A percentile compares a stretch with the other conserved stretches of the same genome.
Conservation (phyloP, 495 filamentous ascomycete species). For the Evernia prunastri region DNA sequence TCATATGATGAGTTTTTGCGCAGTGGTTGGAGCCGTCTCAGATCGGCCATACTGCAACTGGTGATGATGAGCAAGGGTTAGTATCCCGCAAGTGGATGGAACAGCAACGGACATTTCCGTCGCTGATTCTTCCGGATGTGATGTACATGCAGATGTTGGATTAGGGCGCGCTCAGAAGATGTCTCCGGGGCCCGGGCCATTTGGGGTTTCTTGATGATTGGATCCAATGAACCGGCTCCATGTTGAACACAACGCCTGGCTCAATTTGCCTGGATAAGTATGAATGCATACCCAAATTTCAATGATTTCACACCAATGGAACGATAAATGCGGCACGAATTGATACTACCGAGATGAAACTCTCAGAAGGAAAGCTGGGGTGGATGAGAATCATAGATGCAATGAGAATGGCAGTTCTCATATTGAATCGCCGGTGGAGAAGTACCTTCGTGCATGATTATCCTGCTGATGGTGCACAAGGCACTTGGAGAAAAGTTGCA, state of each 20-base stretch:
- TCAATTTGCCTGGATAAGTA: not conserved
- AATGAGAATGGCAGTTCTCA: too few relatives aligned
- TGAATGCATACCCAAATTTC: too few relatives aligned
- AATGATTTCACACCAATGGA: too few relatives aligned
- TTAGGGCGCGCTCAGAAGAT: not conserved
- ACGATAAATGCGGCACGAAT: too few relatives aligned
- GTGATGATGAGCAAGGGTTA: not conserved
- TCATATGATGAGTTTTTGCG: not conserved
- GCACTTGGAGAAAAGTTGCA: too few relatives aligned
- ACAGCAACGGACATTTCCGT: not conserved
- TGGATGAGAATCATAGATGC: too few relatives aligned
- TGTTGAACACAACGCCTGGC: not conserved
- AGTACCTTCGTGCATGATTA: too few relatives aligned
- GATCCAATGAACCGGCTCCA: not conserved
- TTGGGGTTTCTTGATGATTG: not conserved
- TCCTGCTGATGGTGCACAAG: too few relatives aligned
- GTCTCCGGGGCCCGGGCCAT: not conserved
- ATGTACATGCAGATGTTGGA: not conserved
- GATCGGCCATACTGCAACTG: not conserved
- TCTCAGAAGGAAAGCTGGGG: too few relatives aligned
- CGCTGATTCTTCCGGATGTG: not conserved
- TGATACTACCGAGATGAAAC: too few relatives aligned
- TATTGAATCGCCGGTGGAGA: too few relatives aligned
- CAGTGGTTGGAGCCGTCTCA: not conserved
- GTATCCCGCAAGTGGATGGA: too few relatives aligned